Base-by-base conservation (phyloP, 495 filamentous ascomycete genomes). In the Filosporella fistucella region DNA sequence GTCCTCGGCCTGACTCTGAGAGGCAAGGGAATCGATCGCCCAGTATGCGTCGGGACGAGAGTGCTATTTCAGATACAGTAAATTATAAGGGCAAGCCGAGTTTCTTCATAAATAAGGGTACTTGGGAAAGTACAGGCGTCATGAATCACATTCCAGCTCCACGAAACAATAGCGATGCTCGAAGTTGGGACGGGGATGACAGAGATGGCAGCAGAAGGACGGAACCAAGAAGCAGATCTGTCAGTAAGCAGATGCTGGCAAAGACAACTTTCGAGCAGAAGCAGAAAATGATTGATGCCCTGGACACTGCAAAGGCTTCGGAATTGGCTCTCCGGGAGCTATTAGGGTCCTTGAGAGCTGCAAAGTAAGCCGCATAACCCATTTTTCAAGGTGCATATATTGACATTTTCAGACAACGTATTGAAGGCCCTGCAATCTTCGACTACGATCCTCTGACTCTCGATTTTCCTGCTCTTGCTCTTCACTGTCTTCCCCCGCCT, bases 241-340 rank as follows among this genome's bases (percentile, higher is more conserved):
- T 57, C 41, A 69, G 64, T 62, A 59, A 71, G 47, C 57, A 78
- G 58, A 40, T 62, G 61, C 45, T 77, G 59, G 59, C 69, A 62
- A 71, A 85, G 72, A 53, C 77, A 57, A 68, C 84, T 58, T 62
- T 78, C 57, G 67, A 84, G 57, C 62, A 74, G 63, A 70, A 76
- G 55, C 68, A 82, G 60, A 66, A 78, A 59, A 44, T 69, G 57
- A 67, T 70, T 55, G 80, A 81, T 51, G 82, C 81, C 25, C 66
- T 78, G 52, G 88, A 94, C 56, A 88, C 77, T 17, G 78, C 79
- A 32, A 78, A 78, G 47, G 89, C 90, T 4, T 77, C 89, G n/a
- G 88, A 95, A 64, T 60, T 94, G 54, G 90, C 90, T 8, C 66
- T 96, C 57, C 71, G 83, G 47, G 90, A 96, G 60, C 70, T 95